Evolutionary conservation across 2,329 filamentous ascomycete genomes (phyloP), one percentile per base, ranked within the genome.

Genomic region (Huntiella savannae): DNA sequence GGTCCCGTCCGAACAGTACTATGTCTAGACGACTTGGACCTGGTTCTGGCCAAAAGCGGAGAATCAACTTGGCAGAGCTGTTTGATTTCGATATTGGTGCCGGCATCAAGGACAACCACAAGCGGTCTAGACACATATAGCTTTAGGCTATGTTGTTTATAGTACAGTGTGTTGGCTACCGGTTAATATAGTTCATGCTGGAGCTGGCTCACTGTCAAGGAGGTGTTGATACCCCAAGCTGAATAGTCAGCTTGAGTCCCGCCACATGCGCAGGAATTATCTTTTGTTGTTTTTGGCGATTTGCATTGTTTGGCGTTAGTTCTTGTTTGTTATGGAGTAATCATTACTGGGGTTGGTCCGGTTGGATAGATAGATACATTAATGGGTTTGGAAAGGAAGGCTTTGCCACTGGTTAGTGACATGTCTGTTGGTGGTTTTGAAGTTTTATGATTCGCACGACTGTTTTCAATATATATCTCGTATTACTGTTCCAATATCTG

Each of bases 1-100:
- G 53, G 15, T 28, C 40, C 12, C 44, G 51, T 2, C 54, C 57
- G 35, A 52, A 54, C n/a, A 56, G 22, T 17, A 10, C 40, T 11
- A 16, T 33, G 53, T 17, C 51, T 52, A 15, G 59, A 52, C 66
- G 70, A 41, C 62, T 82, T 6, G 75, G 76, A 4, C 70, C 70
- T 49, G 76, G 74, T 5, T 73, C 79, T 6, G 82, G 82, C 1
- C 70, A 75, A 53, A 88, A 88, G 60, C 71, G 82, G 37, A 73
- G 80, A 54, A 70, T 83, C 53, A 79, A 82, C 54, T 71, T 82
- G 55, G 73, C 75, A 17, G 82, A 87, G 55, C 77, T 85, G 46
- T 86, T 86, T 56, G 80, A 84, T 55, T 64, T 82, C 5, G 73
- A 75, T 45, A 75, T 73, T 52, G 59, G 81, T 43, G 70, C 70